A percentile compares a stretch with the other conserved stretches of the same genome.
phyloP scores from a whole-genome alignment of 2,329 filamentous ascomycete genomes.

The Cytospora chrysosperma region DNA sequence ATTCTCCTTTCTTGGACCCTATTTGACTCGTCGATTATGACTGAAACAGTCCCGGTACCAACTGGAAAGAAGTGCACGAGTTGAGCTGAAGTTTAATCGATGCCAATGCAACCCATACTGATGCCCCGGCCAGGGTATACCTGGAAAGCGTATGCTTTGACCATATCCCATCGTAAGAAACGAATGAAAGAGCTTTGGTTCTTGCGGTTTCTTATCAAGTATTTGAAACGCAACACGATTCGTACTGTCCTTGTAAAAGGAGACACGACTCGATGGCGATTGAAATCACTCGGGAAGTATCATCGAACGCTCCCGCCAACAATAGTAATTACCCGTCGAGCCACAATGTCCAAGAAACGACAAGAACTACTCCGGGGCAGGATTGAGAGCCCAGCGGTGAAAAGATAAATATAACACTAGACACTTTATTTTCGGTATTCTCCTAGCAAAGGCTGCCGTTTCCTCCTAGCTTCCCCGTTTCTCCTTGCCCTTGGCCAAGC shows the following conservation, averaged over 20 bases:
- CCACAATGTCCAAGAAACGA: not conserved
- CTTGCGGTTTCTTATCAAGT: not conserved
- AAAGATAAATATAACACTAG: not conserved
- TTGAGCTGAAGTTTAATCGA: not conserved
- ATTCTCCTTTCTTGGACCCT: not conserved
- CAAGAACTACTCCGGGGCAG: not conserved
- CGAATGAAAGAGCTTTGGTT: not conserved
- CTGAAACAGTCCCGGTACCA: not conserved
- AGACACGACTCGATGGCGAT: not conserved
- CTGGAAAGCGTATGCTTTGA: not conserved
- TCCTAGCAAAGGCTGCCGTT: not conserved
- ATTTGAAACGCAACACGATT: not conserved
- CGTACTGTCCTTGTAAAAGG: not conserved
- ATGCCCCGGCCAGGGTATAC: not conserved
- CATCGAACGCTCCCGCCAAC: not conserved
- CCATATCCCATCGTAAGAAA: too few species aligned
- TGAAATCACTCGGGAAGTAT: not conserved
- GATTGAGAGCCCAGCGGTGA: too few species aligned
- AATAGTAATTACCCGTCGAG: not conserved
- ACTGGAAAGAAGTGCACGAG: not conserved
- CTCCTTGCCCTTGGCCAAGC: slow-evolving; percentile 6
- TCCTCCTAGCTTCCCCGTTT: too few species aligned
- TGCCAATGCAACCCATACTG: not conserved
- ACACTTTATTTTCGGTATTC: not conserved
- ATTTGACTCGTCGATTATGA: not conserved